Percentiles rank a stretch among this genome's conserved stretches.
These are phyloP conservation scores for Alternaria longipes DNA, from an alignment of 2,329 filamentous ascomycete species.

Conservation along the genomic window DNA sequence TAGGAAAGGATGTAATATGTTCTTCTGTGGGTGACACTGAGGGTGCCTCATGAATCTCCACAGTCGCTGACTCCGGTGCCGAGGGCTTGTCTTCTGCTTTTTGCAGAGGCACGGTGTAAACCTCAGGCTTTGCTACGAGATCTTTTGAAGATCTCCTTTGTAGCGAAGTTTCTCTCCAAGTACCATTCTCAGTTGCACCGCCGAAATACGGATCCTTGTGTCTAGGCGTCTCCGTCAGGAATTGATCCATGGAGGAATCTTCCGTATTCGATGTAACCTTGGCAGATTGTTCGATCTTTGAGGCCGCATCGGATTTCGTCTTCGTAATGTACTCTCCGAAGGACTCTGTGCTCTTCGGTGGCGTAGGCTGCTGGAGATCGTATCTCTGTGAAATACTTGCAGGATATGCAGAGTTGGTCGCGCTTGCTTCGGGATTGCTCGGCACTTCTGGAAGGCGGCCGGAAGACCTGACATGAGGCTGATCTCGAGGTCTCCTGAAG, in stretches of 20 bases:
- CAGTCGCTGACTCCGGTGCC: background rate
- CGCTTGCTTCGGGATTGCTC: background rate
- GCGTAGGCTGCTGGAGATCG: background rate
- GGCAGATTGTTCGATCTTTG: background rate
- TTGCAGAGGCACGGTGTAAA: background rate
- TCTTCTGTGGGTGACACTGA: background rate
- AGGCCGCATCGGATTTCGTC: conserved; percentile 2
- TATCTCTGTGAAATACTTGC: background rate
- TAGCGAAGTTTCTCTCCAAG: conserved; percentile 41
- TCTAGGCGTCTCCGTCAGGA: conserved; percentile 27
- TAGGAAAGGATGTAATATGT: background rate
- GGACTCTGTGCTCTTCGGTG: conserved; percentile 11
- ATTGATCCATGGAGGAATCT: conserved; percentile 35
- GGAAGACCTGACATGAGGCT: conserved; percentile 12
- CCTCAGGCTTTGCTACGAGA: background rate
- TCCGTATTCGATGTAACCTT: conserved; percentile 23
- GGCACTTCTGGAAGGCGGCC: background rate
- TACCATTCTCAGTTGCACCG: conserved; percentile 1
- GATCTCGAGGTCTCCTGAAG: conserved; percentile 37
- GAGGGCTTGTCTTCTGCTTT: background rate
- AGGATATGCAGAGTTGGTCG: background rate
- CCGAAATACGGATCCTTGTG: background rate
- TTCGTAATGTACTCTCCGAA: background rate
- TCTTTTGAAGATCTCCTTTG: conserved; percentile 18
- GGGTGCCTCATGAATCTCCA: background rate